phyloP scores from a whole-genome alignment of 108 stramenopile species.

The Fragilaria radians region DNA sequence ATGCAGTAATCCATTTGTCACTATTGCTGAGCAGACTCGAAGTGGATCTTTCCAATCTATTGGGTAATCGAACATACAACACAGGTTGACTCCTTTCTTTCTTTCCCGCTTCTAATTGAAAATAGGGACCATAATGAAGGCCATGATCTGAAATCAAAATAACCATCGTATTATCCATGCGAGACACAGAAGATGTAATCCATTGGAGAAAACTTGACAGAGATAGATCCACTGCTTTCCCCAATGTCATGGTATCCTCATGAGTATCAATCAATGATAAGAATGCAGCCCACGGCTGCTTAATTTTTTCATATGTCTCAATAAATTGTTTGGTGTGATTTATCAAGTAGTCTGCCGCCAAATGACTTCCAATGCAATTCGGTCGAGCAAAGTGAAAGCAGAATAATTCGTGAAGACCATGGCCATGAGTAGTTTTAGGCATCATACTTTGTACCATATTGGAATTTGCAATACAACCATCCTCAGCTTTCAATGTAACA shows the following conservation, averaged over 20 bases:
- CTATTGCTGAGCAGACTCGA: conserved; percentile 11
- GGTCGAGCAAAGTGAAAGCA: conserved; percentile 46
- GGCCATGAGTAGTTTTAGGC: conserved; percentile 41
- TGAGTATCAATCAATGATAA: conserved; percentile 42
- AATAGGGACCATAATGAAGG: conserved; percentile 45
- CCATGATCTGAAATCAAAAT: conserved; percentile 46
- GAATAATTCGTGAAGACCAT: conserved; percentile 26
- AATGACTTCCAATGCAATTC: conserved; percentile 36
- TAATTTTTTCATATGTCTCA: conserved; percentile 12
- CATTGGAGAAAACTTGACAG: conserved; percentile 16
- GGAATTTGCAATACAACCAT: conserved; percentile 41
- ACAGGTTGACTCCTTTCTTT: conserved; percentile 34
- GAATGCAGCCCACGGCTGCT: conserved; percentile 41
- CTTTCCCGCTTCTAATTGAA: conserved; percentile 20
- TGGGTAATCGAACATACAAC: conserved; percentile 25
- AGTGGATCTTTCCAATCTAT: too few species aligned
- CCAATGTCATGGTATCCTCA: conserved; percentile 38
- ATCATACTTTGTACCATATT: conserved; percentile 48
- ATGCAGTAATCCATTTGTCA: conserved; percentile 27
- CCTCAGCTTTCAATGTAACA: conserved; percentile 43
- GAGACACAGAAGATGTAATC: background rate
- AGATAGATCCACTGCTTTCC: conserved; percentile 22
- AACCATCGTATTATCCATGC: conserved; percentile 24
- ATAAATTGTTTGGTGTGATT: conserved; percentile 30
- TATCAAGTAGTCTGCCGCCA: conserved; percentile 27